Percentiles rank a stretch among this genome's conserved stretches.
phyloP scores from a whole-genome alignment of 768 basidiomycete species.

The Clitopilus passeckerianus region DNA sequence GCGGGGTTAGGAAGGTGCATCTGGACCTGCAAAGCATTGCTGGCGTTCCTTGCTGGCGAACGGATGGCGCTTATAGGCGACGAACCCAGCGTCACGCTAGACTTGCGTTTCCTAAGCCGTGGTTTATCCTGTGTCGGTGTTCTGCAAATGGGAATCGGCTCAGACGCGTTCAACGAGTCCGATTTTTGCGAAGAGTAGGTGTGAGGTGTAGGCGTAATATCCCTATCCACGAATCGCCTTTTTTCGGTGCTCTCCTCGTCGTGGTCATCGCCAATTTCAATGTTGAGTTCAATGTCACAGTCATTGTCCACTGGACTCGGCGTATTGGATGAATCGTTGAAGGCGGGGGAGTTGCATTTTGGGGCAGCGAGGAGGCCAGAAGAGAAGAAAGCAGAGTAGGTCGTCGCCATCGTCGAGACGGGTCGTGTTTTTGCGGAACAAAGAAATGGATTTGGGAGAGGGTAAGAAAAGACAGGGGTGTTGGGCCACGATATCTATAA shows the following conservation, averaged over 20 bases:
- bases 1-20: slow-evolving; percentile 37
- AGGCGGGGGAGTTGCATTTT: slow-evolving; percentile 9
- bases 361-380: slow-evolving; percentile 61
- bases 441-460: slow-evolving; percentile 3
- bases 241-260: not conserved
- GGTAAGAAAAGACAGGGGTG: not conserved
- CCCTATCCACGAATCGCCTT: slow-evolving; percentile 1
- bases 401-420: slow-evolving; percentile 23
- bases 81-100: slow-evolving; percentile 50
- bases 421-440: slow-evolving; percentile 3
- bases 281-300: slow-evolving; percentile 28
- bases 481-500: not conserved
- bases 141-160: slow-evolving; percentile 7
- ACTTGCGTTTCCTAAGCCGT: slow-evolving; percentile 55
- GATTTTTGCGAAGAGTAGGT: not conserved
- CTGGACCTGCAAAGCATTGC: slow-evolving; percentile 46
- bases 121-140: slow-evolving; percentile 18
- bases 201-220: slow-evolving; percentile 17
- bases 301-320: slow-evolving; percentile 25
- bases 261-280: slow-evolving; percentile 4
- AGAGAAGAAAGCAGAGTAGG: slow-evolving; percentile 67
- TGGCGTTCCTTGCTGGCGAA: slow-evolving; percentile 47
- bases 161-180: not conserved
- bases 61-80: slow-evolving; percentile 57
- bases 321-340: slow-evolving; percentile 8